Evolutionary conservation across 2,329 filamentous ascomycete species (phyloP), one percentile per base, ranked within the genome.

Genomic region (Tolypocladium tundrense): DNA sequence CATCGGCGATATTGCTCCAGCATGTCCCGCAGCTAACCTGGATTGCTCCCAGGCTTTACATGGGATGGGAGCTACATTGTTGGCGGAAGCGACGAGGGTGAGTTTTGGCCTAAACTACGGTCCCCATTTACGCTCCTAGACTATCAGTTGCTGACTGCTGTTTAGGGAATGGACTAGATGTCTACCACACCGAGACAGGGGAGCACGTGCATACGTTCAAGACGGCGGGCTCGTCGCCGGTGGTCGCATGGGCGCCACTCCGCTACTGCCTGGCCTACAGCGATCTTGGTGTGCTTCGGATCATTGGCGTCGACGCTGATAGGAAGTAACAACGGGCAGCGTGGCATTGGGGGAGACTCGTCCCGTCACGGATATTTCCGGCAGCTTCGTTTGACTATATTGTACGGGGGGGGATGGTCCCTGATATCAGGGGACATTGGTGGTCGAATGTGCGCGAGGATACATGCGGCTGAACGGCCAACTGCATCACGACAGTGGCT

Each of bases 51-150:
- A 84, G 86, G 87, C 67, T 93, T 92, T 68, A 88, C 84, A 19
- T 92, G 88, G 71, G 88, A 92, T 65, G 88, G 89, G 1, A 86
- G 83, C 66, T 93, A 86, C 67, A 74, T 92, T 31, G 84, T 87
- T 2, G 88, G 85, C 11, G 88, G 88, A 24, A 88, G 86, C 59
- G 88, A 91, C 57, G 88, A 91, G 72, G 86, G 84, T 77, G 72
- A 68, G 73, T 43, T 6, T 24, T 35, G 10, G 24, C 24, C 45
- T 3, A 14, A 35, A 13, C 33, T 41, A n/a, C 9, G 21, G 16
- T 27, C 19, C 58, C 50, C 16, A 16, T 33, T 56, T 19, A 3
- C 48, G 19, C 1, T 37, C 31, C 5, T 9, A 0, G 4, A 7
- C 6, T 13, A 3, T 37, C 48, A 2, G 48, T 21, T 19, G 11